Evolutionary conservation across 306 rosid genomes (phyloP), one percentile per base, ranked within the genome.

Genomic region (Macrotyloma uniflorum): DNA sequence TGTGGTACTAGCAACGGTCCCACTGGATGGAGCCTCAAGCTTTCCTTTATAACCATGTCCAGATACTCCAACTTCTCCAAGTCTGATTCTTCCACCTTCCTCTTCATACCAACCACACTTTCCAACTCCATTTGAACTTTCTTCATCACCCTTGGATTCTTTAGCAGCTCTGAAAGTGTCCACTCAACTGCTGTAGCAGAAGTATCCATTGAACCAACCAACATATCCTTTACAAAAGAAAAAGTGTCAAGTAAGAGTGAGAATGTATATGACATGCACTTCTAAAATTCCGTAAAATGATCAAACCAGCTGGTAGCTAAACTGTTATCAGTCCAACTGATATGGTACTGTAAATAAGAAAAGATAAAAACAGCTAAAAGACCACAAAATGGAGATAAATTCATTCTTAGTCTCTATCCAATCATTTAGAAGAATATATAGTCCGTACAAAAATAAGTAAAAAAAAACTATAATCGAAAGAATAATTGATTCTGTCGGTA

Each of bases 11-110:
- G 68, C 23, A 91, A 65, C 8, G 97, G 97, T 32, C 38, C 90
- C 49, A 82, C 84, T 6, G 97, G 92, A 67, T 89, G 97, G 9
- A 89, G 14, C 79, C 97, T 85, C 28, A 86, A 1, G 72, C 72
- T 85, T 80, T 91, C 97, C 45, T 89, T 89, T 5, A 89, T 23
- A 5, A 89, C 87, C 90, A 81, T 86, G 63, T 86, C 74, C 57
- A 91, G 58, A 75, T 87, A 85, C 26, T 67, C 55, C 40, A 91
- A 55, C 8, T 78, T 81, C 1, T 45, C 80, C 76, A 91, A 79
- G 80, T 91, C 91, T 58, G 89, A 81, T 84, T 89, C 93, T 24
- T 84, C 85, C 73, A 89, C 92, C 67, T 35, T 77, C 35, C 91
- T 89, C 77, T 89, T 82, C 74, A 83, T 64, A 7, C 94, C 90